Percentiles rank a stretch among this genome's conserved stretches.
Conservation (phyloP, 2,329 filamentous ascomycete genomes). For the Xylaria sp. region DNA sequence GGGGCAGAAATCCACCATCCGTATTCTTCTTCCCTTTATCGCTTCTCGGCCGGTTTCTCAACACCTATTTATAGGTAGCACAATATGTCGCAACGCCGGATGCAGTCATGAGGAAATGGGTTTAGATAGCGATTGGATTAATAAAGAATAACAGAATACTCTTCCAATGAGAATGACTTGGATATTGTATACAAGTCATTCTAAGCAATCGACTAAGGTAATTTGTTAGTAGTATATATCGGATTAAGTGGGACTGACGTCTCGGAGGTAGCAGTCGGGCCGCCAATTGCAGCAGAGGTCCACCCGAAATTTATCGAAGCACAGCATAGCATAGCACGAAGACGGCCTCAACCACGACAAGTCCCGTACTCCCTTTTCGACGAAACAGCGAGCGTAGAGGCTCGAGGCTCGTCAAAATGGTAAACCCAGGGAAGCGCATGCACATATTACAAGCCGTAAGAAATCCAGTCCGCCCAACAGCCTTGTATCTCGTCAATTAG, state of each 20-base stretch:
- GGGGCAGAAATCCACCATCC: neutral
- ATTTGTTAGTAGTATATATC: too few relatives aligned
- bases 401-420: conserved; percentile 49
- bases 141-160: neutral
- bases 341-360: conserved; percentile 14
- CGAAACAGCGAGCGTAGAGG: conserved; percentile 40
- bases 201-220: neutral
- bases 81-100: neutral
- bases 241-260: conserved; percentile 12
- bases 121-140: neutral
- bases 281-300: conserved; percentile 29
- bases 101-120: neutral
- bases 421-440: conserved; percentile 52
- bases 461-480: neutral
- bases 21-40: neutral
- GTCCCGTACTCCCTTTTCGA: conserved; percentile 17
- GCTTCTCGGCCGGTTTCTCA: neutral
- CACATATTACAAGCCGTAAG: conserved; percentile 49
- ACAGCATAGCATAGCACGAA: neutral
- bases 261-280: conserved; percentile 29
- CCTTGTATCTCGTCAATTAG: conserved; percentile 19
- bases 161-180: neutral
- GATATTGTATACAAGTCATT: too few relatives aligned
- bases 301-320: conserved; percentile 39
- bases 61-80: neutral